Percentiles rank a stretch among this genome's conserved stretches.
Conservation (phyloP, 768 basidiomycete species). For the Trametes cinnabarina region DNA sequence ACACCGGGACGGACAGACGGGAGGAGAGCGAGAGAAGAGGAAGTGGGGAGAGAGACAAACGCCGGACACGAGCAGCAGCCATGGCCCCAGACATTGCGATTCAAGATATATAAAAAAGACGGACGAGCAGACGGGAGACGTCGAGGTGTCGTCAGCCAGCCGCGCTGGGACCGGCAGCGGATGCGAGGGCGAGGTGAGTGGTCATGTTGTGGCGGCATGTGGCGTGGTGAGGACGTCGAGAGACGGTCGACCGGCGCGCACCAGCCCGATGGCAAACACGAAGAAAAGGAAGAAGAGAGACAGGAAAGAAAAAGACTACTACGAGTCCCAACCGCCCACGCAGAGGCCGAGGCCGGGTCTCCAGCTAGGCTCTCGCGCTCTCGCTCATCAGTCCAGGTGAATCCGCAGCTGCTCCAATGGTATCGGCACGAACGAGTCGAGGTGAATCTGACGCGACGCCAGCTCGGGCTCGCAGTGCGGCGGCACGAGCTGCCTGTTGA, state of each 20-base stretch:
- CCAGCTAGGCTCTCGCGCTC: neutral
- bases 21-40: neutral
- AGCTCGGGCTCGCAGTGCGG: conserved; percentile 87
- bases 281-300: neutral
- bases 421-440: conserved; percentile 95
- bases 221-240: too few species aligned
- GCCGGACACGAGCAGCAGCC: conserved; percentile 11
- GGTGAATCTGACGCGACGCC: conserved; percentile 76
- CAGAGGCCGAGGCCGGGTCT: conserved; percentile 3
- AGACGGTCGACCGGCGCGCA: neutral
- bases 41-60: neutral
- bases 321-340: conserved; percentile 23
- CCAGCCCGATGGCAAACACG: neutral
- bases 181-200: neutral
- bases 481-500: conserved; percentile 90
- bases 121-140: conserved; percentile 17
- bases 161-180: neutral
- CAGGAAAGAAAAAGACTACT: conserved; percentile 7
- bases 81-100: conserved; percentile 31
- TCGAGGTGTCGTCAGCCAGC: too few species aligned
- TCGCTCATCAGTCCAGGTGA: conserved; percentile 71
- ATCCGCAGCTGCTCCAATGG: conserved; percentile 94
- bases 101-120: conserved; percentile 45
- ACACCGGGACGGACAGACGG: neutral
- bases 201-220: neutral